Percentiles rank a stretch among this genome's conserved stretches.
These are phyloP conservation scores for Gilbertella persicaria DNA, from an alignment of 371 early-diverging fungal genomes.

Conservation along the genomic window DNA sequence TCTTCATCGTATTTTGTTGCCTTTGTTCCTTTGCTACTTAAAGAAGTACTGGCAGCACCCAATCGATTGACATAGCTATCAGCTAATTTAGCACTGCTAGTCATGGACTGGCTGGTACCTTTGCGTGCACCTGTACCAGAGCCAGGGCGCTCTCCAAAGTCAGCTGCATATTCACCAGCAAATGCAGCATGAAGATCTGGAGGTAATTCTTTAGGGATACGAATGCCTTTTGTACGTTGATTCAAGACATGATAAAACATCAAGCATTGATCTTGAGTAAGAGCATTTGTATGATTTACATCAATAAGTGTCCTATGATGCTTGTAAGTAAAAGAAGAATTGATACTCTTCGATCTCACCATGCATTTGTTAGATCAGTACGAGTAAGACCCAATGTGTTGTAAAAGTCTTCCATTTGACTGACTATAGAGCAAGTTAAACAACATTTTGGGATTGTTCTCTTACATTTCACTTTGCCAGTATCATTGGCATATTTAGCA, in stretches of 20 bases:
- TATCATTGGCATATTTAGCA: conserved; percentile 57
- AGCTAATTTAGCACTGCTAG: conserved; percentile 48
- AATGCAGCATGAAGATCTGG: conserved; percentile 54
- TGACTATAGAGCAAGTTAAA: conserved; percentile 37
- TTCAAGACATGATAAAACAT: conserved; percentile 65
- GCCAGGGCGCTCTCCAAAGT: conserved; percentile 54
- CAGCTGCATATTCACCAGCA: conserved; percentile 57
- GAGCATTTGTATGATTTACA: conserved; percentile 62
- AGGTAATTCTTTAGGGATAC: conserved; percentile 45
- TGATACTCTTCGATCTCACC: conserved; percentile 35
- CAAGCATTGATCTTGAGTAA: conserved; percentile 67
- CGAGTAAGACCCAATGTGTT: conserved; percentile 58
- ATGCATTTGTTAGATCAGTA: conserved; percentile 61
- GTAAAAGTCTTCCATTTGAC: conserved; percentile 65
- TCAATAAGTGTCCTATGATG: conserved; percentile 56
- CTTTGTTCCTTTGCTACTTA: conserved; percentile 41
- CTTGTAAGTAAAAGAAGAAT: neutral
- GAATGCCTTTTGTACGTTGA: conserved; percentile 52
- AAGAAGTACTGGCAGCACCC: conserved; percentile 52
- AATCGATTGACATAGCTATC: conserved; percentile 55
- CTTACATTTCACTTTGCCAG: conserved; percentile 68
- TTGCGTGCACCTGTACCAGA: conserved; percentile 49
- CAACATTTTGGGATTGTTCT: neutral
- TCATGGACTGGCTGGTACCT: conserved; percentile 48
- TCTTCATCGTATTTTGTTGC: conserved; percentile 48